Conservation (phyloP, 2,329 filamentous ascomycete genomes). For the Colletotrichum scovillei region DNA sequence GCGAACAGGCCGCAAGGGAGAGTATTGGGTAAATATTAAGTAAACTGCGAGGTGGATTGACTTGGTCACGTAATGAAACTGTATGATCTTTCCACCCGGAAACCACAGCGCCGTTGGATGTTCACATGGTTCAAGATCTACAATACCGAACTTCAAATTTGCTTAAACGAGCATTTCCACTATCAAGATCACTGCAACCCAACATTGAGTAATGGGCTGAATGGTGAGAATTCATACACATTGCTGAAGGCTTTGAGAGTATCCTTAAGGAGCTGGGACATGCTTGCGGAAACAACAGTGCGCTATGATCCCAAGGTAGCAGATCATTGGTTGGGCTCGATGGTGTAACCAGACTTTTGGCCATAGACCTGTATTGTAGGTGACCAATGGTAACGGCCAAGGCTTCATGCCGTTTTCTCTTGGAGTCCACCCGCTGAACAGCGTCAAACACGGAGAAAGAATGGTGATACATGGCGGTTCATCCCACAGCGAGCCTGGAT, state of each 20-base stretch:
- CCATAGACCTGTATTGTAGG: too few relatives aligned
- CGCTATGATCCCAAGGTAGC: too few relatives aligned
- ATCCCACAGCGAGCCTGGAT: slow-evolving; percentile 11
- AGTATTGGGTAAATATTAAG: background rate
- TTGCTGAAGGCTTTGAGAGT: too few relatives aligned
- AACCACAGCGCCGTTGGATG: background rate
- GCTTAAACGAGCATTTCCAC: too few relatives aligned
- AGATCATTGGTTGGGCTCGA: too few relatives aligned
- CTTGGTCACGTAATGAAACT: background rate
- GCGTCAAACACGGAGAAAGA: slow-evolving; percentile 32
- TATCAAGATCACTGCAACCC: too few relatives aligned
- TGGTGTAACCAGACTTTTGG: too few relatives aligned
- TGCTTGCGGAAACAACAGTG: too few relatives aligned
- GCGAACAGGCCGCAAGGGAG: background rate
- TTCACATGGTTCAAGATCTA: background rate
- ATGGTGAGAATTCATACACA: too few relatives aligned
- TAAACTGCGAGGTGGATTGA: background rate
- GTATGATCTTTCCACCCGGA: background rate
- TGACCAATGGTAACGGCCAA: too few relatives aligned
- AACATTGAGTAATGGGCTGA: too few relatives aligned
- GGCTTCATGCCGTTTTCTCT: background rate
- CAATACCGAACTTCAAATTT: background rate
- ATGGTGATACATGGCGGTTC: slow-evolving; percentile 31
- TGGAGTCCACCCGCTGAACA: background rate
- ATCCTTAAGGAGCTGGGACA: too few relatives aligned